Conservation (phyloP, 2,329 filamentous ascomycete genomes). For the Neofusicoccum parvum region DNA sequence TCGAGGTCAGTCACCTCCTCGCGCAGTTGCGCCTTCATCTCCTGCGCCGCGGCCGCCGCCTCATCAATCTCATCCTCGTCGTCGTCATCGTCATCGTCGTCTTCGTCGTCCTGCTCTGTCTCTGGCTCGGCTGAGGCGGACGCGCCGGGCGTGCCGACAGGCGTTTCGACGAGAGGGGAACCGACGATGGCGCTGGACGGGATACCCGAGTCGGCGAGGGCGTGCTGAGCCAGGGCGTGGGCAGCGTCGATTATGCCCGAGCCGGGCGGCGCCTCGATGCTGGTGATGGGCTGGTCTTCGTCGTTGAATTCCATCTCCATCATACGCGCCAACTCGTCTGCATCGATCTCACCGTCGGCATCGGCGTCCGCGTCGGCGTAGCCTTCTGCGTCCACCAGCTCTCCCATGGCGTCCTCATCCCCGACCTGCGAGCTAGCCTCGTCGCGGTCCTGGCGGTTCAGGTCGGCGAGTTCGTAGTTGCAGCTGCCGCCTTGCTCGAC, state of each 20-base stretch:
- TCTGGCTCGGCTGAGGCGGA: conserved; percentile 24
- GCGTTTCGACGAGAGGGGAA: conserved; percentile 30
- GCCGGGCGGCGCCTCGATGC: conserved; percentile 23
- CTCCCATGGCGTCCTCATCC: conserved; percentile 38
- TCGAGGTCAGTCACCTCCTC: conserved; percentile 60
- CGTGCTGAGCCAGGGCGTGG: conserved; percentile 41
- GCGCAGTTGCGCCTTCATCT: conserved; percentile 49
- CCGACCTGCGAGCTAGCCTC: conserved; percentile 18
- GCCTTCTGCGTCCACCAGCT: conserved; percentile 48
- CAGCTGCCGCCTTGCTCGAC: conserved; percentile 57
- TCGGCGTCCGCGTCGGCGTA: conserved; percentile 47
- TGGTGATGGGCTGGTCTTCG: conserved; percentile 28
- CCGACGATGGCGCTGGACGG: conserved; percentile 1
- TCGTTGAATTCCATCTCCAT: conserved; percentile 37
- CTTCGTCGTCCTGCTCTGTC: conserved; percentile 32
- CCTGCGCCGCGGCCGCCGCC: conserved; percentile 52
- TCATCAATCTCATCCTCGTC: conserved; percentile 51
- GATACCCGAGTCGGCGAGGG: conserved; percentile 29
- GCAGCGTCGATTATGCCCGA: conserved; percentile 30
- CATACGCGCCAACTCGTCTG: conserved; percentile 37
- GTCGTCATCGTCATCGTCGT: conserved; percentile 50
- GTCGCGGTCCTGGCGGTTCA: conserved; percentile 28
- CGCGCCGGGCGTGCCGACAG: conserved; percentile 31
- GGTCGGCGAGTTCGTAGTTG: conserved; percentile 59
- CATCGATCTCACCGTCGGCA: conserved; percentile 35